Evolutionary conservation across 2,329 filamentous ascomycete species (phyloP), one percentile per base, ranked within the genome.

Genomic region (Neonectria hederae): DNA sequence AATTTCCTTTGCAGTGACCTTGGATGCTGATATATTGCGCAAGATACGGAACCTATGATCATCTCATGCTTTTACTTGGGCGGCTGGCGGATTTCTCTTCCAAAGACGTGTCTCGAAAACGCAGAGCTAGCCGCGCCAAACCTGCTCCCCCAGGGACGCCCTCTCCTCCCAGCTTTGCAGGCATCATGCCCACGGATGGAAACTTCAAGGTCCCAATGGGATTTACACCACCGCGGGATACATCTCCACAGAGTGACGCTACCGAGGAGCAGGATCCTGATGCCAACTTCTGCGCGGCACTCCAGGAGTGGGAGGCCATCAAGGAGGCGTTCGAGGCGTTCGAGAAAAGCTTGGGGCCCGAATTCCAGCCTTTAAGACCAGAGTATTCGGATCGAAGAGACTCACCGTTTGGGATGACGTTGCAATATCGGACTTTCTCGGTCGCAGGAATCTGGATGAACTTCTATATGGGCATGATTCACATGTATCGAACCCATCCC

Each of bases 361-460:
- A 92, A 46, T 98, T 97, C 77, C 86, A 91, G 65, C 90, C 93
- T 1, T 80, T 98, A 21, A 86, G 87, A 2, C 81, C 89, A 2
- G 93, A 96, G 65, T 87, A 89, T 58, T 84, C 62, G 79, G 88
- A 56, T 84, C 89, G 52, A 77, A 86, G 66, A 90, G 76, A 80
- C 24, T 78, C 93, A 1, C 93, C 95, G 0, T 99, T 97, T 74
- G 95, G 96, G 0, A 86, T 88, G 2, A 91, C 92, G 0, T 81
- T 94, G 7, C 89, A 93, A 68, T 97, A 97, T 75, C 88, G 92
- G 30, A 95, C 92, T 2, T 95, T 93, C 76, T 90, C 91, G n/a
- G 91, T 98, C 67, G 92, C 92, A 3, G 91, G 92, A 35, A 84
- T 97, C 22, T 97, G 94, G 93, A 89, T 92, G 75, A 91, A 94